phyloP scores from a whole-genome alignment of 768 basidiomycete genomes.

The Kwoniella sp. region DNA sequence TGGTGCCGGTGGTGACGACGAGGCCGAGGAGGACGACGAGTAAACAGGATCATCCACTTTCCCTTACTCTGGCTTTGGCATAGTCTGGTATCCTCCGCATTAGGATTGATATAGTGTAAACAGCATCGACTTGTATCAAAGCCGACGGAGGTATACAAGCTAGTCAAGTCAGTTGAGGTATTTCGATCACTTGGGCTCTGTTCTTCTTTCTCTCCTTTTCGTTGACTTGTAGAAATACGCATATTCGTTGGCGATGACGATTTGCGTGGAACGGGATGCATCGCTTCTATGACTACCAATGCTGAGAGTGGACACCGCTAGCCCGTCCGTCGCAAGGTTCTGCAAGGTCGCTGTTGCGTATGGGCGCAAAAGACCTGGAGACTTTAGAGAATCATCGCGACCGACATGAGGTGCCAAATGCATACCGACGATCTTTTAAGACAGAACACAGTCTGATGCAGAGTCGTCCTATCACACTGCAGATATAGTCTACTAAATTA shows the following conservation, averaged over 20 bases:
- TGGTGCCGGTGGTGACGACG: slow-evolving; percentile 85
- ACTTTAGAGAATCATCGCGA: no score
- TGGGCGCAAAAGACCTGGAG: no score
- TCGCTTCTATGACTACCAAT: slow-evolving; percentile 21
- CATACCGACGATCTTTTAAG: no score
- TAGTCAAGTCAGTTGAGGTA: background rate
- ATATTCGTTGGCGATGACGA: slow-evolving; percentile 3
- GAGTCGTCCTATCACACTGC: no score
- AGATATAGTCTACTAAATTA: no score
- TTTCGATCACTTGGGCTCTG: background rate
- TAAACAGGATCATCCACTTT: slow-evolving; percentile 30
- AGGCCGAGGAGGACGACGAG: slow-evolving; percentile 82
- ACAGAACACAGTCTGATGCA: no score
- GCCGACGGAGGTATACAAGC: no score
- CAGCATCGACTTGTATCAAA: background rate
- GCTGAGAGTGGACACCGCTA: background rate
- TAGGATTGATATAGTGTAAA: background rate
- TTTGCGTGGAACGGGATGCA: slow-evolving; percentile 22
- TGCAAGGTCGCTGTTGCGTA: no score
- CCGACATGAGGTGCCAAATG: no score
- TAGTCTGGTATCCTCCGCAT: background rate
- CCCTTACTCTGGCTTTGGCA: background rate
- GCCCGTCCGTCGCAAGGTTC: background rate
- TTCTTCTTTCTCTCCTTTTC: slow-evolving; percentile 4
- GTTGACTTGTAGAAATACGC: slow-evolving; percentile 6